A percentile compares a stretch with the other conserved stretches of the same genome.
Evolutionary conservation across 495 filamentous ascomycete species (phyloP).

Genomic region (Durotheca rogersii): DNA sequence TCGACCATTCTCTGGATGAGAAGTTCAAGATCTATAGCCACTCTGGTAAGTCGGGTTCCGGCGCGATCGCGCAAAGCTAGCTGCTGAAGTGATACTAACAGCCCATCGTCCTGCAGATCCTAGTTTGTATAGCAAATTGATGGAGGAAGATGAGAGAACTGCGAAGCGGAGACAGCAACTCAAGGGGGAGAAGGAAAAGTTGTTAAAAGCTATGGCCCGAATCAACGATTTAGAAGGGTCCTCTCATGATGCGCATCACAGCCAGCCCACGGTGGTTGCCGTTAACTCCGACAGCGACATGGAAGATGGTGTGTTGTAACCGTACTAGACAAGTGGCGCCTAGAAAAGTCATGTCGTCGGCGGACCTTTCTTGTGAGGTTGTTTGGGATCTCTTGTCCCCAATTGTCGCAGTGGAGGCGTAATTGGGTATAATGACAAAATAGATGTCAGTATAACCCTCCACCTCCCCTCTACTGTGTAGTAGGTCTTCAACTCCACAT

Average conservation of each 20-base stretch:
- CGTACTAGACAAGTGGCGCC: too few species aligned
- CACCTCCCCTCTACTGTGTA: too few species aligned
- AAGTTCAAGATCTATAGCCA: slow-evolving; percentile 40
- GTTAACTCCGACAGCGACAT: slow-evolving; percentile 23
- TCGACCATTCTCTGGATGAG: slow-evolving; percentile 41
- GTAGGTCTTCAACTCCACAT: too few species aligned
- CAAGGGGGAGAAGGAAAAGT: slow-evolving; percentile 40
- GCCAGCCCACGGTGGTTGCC: not conserved
- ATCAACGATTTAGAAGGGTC: slow-evolving; percentile 37
- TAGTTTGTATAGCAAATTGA: slow-evolving; percentile 39
- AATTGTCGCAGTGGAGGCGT: too few species aligned
- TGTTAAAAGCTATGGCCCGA: slow-evolving; percentile 44
- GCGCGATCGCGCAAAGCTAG: not conserved
- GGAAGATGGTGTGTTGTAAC: slow-evolving; percentile 19
- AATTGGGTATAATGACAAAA: too few species aligned
- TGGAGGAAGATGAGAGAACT: slow-evolving; percentile 48
- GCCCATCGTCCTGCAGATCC: slow-evolving; percentile 20
- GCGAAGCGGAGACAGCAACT: slow-evolving; percentile 38
- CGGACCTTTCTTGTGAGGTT: too few species aligned
- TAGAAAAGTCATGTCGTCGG: too few species aligned
- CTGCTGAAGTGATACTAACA: slow-evolving; percentile 1
- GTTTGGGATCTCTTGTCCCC: too few species aligned
- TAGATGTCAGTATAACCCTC: too few species aligned
- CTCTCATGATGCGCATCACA: not conserved
- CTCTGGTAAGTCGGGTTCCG: slow-evolving; percentile 15